phyloP scores from a whole-genome alignment of 2,329 filamentous ascomycete species.

The Capronia coronata region DNA sequence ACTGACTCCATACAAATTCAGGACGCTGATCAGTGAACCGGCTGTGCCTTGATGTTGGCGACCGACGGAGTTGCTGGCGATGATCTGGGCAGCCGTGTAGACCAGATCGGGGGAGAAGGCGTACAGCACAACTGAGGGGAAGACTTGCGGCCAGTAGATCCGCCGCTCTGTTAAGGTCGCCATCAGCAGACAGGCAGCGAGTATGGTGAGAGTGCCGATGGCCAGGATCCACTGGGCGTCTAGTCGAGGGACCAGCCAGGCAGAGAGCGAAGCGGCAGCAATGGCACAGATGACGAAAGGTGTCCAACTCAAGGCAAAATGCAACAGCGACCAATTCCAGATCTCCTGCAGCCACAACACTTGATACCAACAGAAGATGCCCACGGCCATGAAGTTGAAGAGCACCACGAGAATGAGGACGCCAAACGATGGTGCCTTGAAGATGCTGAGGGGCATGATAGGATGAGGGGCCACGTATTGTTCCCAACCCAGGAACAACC shows the following conservation, averaged over 20 bases:
- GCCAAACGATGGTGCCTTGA: slow-evolving; percentile 41
- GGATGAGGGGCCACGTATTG: slow-evolving; percentile 35
- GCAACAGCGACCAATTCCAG: slow-evolving; percentile 38
- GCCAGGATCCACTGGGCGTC: slow-evolving; percentile 46
- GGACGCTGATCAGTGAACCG: slow-evolving; percentile 43
- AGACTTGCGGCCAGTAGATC: slow-evolving; percentile 40
- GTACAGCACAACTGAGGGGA: slow-evolving; percentile 36
- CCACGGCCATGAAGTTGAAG: slow-evolving; percentile 45
- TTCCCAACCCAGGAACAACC: slow-evolving; percentile 39
- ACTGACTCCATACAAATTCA: slow-evolving; percentile 41
- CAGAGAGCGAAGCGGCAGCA: slow-evolving; percentile 37
- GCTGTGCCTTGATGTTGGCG: slow-evolving; percentile 35
- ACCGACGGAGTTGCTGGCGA: slow-evolving; percentile 48
- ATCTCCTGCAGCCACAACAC: slow-evolving; percentile 41
- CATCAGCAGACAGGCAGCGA: slow-evolving; percentile 33
- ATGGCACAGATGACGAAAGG: slow-evolving; percentile 34
- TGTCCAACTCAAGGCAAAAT: slow-evolving; percentile 37
- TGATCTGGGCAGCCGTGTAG: slow-evolving; percentile 48
- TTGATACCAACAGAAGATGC: slow-evolving; percentile 44
- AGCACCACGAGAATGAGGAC: slow-evolving; percentile 42
- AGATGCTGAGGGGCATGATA: slow-evolving; percentile 45
- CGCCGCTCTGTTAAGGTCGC: slow-evolving; percentile 44
- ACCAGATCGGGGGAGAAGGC: slow-evolving; percentile 45
- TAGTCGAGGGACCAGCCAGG: slow-evolving; percentile 44
- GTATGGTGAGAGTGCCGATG: slow-evolving; percentile 36